A percentile compares a stretch with the other conserved stretches of the same genome.
Conservation (phyloP, 2,329 filamentous ascomycete genomes). For the Eutypella sp. region DNA sequence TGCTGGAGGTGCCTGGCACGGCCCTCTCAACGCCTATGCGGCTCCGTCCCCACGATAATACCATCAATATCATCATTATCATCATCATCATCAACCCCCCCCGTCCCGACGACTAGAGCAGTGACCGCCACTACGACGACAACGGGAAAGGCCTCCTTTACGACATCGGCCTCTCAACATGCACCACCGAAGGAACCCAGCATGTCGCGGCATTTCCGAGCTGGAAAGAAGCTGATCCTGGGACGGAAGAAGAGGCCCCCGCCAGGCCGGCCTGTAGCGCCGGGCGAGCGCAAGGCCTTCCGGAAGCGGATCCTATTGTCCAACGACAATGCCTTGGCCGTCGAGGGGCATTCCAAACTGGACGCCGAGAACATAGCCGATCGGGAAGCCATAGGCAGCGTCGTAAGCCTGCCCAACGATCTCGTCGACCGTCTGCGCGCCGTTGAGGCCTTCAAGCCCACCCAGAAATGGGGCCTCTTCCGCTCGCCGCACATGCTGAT, state of each 20-base stretch:
- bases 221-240: conserved; percentile 38
- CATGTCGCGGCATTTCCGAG: conserved; percentile 18
- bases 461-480: conserved; percentile 85
- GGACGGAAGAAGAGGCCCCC: conserved; percentile 48
- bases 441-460: conserved; percentile 86
- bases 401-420: conserved; percentile 63
- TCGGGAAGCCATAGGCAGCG: conserved; percentile 53
- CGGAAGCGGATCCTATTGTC: conserved; percentile 86
- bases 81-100: conserved; percentile 14
- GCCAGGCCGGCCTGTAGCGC: conserved; percentile 51
- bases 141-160: neutral
- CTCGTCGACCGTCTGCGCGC: conserved; percentile 76
- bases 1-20: conserved; percentile 56
- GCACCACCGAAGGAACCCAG: conserved; percentile 2
- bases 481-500: conserved; percentile 74
- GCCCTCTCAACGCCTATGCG: conserved; percentile 28
- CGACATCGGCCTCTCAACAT: no score
- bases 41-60: conserved; percentile 14
- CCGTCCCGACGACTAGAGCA: conserved; percentile 28
- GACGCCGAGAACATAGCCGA: conserved; percentile 49
- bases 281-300: conserved; percentile 80
- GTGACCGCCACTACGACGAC: no score
- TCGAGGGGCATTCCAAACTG: conserved; percentile 51
- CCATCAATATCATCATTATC: conserved; percentile 3
- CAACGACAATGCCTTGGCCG: conserved; percentile 86